These are phyloP conservation scores for Rhododendron henanense DNA, from an alignment of 148 eudicot genomes.

Conservation along the genomic window DNA sequence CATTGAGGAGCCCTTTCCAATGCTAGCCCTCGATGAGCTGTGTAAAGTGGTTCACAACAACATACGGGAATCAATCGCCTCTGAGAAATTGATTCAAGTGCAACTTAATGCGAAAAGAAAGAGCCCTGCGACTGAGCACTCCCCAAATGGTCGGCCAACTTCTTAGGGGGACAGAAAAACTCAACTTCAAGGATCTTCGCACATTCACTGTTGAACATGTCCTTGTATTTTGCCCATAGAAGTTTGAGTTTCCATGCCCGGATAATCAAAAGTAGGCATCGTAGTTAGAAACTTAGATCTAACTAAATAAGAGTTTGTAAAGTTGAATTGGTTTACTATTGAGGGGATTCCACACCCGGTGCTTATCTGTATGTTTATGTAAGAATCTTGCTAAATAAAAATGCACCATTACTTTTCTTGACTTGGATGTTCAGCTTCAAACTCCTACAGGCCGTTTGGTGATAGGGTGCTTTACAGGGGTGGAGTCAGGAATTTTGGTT, in stretches of 20 bases:
- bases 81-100: conserved; percentile 45
- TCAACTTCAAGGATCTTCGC: conserved; percentile 6
- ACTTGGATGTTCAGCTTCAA: not conserved
- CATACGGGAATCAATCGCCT: conserved; percentile 51
- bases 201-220: not conserved
- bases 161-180: conserved; percentile 27
- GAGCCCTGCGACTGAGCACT: conserved; percentile 28
- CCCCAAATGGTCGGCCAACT: conserved; percentile 66
- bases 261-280: not conserved
- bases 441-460: not conserved
- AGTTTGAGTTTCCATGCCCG: not conserved
- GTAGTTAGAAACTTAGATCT: not conserved
- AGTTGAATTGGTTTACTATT: not conserved
- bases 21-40: conserved; percentile 90
- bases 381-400: conserved; percentile 8
- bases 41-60: conserved; percentile 47
- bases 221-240: not conserved
- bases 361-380: not conserved
- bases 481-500: too few species aligned
- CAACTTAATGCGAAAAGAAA: conserved; percentile 50
- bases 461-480: too few species aligned
- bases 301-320: not conserved
- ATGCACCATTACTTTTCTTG: not conserved
- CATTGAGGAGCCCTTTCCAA: conserved; percentile 93
- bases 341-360: not conserved